phyloP scores from a whole-genome alignment of 148 eudicot species.

The Talinum fruticosum region DNA sequence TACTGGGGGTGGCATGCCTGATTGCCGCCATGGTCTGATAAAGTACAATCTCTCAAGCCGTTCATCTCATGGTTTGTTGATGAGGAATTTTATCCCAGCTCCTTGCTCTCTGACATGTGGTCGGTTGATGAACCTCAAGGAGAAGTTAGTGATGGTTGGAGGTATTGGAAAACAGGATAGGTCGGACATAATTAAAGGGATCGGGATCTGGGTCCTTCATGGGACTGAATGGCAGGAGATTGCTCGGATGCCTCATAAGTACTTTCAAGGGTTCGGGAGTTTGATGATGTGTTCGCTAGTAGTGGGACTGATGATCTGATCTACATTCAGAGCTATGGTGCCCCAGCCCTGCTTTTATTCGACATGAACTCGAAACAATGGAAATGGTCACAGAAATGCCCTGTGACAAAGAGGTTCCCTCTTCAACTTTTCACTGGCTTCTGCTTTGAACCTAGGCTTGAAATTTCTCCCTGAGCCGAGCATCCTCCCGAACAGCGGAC shows the following conservation, averaged over 20 bases:
- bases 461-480: constrained; percentile 50
- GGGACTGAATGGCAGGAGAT: constrained; percentile 78
- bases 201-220: constrained; percentile 81
- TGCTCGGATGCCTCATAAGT: constrained; percentile 83
- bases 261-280: constrained; percentile 93
- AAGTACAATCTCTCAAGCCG: constrained; percentile 47
- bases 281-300: constrained; percentile 93
- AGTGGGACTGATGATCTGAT: constrained; percentile 75
- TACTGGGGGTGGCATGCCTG: constrained; percentile 52
- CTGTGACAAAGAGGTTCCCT: constrained; percentile 81
- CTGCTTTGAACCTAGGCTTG: constrained; percentile 94
- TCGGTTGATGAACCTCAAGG: constrained; percentile 84
- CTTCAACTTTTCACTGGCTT: constrained; percentile 96
- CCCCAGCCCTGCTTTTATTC: constrained; percentile 70
- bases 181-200: constrained; percentile 82
- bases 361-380: constrained; percentile 66
- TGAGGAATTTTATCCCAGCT: constrained; percentile 47
- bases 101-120: constrained; percentile 94
- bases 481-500: background rate
- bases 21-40: constrained; percentile 70
- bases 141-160: constrained; percentile 88
- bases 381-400: constrained; percentile 94
- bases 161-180: constrained; percentile 86
- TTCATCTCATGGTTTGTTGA: constrained; percentile 43
- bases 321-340: constrained; percentile 90